Conservation (phyloP, 1,139 yeast species). For the Debaryomyces coudertii region DNA sequence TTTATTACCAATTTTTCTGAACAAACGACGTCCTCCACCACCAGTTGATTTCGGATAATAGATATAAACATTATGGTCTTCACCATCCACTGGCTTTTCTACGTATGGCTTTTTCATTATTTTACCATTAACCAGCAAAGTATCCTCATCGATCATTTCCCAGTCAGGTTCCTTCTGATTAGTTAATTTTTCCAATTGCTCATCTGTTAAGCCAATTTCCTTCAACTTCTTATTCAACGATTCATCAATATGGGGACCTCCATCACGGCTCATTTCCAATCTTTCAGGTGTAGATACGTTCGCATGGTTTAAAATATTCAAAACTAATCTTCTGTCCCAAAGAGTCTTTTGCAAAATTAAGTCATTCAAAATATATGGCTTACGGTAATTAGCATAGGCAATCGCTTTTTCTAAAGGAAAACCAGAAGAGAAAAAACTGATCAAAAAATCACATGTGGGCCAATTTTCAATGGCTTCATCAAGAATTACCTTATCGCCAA, state of each 20-base stretch:
- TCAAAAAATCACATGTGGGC: slow-evolving; percentile 97
- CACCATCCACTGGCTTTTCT: slow-evolving; percentile 99
- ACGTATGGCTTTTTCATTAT: slow-evolving; percentile 86
- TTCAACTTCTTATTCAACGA: slow-evolving; percentile 53
- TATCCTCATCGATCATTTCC: slow-evolving; percentile 89
- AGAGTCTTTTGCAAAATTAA: slow-evolving; percentile 86
- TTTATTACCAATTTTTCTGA: slow-evolving; percentile 96
- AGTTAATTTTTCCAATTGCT: slow-evolving; percentile 61
- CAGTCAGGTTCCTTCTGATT: slow-evolving; percentile 74
- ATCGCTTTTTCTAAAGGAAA: slow-evolving; percentile 97
- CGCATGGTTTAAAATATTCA: slow-evolving; percentile 78
- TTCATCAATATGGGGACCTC: slow-evolving; percentile 84
- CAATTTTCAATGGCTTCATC: slow-evolving; percentile 94
- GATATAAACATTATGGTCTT: slow-evolving; percentile 94
- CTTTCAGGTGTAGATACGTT: slow-evolving; percentile 88
- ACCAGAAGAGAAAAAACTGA: slow-evolving; percentile 92
- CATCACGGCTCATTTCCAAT: slow-evolving; percentile 89
- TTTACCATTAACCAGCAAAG: slow-evolving; percentile 76
- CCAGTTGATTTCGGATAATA: slow-evolving; percentile 89
- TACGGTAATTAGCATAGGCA: slow-evolving; percentile 81
- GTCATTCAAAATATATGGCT: slow-evolving; percentile 90
- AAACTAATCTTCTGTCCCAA: slow-evolving; percentile 94
- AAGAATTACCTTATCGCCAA: slow-evolving; percentile 95
- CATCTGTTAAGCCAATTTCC: slow-evolving; percentile 41
- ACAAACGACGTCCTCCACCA: slow-evolving; percentile 94